Evolutionary conservation across 331 rosid species (phyloP).

Genomic region (Acacia concinna): DNA sequence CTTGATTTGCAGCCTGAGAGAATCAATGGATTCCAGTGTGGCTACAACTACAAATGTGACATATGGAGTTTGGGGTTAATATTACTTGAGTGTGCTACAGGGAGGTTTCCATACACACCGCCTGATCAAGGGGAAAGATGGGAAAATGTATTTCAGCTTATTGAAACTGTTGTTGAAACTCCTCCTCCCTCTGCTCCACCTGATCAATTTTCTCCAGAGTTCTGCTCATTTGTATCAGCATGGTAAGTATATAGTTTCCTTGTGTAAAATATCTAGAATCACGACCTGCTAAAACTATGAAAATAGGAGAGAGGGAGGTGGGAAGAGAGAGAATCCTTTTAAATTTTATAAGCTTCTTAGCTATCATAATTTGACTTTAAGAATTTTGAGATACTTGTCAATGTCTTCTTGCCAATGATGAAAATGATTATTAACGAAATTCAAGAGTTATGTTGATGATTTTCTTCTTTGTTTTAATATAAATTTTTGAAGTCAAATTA

Average conservation of each 20-base stretch:
- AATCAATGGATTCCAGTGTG: slow-evolving; percentile 50
- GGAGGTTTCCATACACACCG: slow-evolving; percentile 79
- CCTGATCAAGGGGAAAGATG: slow-evolving; percentile 68
- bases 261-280: slow-evolving; percentile 15
- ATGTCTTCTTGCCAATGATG: background rate
- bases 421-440: background rate
- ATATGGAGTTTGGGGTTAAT: slow-evolving; percentile 95
- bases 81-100: slow-evolving; percentile 87
- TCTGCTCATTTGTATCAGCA: slow-evolving; percentile 88
- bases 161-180: slow-evolving; percentile 64
- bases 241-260: slow-evolving; percentile 54
- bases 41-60: slow-evolving; percentile 86
- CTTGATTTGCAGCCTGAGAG: slow-evolving; percentile 86
- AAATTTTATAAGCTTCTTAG: background rate
- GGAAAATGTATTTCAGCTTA: slow-evolving; percentile 72
- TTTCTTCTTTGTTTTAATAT: background rate
- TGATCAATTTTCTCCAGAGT: slow-evolving; percentile 74
- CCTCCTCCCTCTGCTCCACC: slow-evolving; percentile 83
- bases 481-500: background rate
- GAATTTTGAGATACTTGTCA: background rate
- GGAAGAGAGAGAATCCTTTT: background rate
- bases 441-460: background rate
- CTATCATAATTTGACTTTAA: background rate
- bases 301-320: background rate
- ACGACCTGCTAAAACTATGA: background rate